Conservation (phyloP, 208 protist genomes). For the Trypanosoma congolense region DNA sequence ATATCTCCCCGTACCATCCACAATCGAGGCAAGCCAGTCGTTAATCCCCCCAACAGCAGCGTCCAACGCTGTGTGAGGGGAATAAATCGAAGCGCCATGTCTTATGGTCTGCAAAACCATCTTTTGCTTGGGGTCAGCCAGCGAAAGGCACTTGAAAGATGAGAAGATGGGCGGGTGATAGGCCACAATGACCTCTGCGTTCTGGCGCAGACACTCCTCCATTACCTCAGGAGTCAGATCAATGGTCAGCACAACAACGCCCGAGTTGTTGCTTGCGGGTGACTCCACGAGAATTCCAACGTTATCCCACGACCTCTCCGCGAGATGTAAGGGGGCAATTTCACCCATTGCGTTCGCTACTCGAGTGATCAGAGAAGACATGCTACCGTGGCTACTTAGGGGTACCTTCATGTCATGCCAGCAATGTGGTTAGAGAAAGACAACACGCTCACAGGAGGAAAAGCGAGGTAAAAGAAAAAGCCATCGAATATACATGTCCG, state of each 20-base stretch:
- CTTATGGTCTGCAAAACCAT: constrained; percentile 61
- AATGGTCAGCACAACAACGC: constrained; percentile 81
- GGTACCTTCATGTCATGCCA: too few relatives aligned
- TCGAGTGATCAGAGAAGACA: constrained; percentile 34
- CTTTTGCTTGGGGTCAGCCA: constrained; percentile 61
- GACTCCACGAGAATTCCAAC: constrained; percentile 91
- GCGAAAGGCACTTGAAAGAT: constrained; percentile 74
- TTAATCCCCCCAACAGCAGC: constrained; percentile 80
- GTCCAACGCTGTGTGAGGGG: constrained; percentile 91
- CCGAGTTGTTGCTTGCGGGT: constrained; percentile 36
- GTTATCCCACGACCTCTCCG: constrained; percentile 91
- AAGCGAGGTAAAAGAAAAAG: too few relatives aligned
- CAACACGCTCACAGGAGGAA: too few relatives aligned
- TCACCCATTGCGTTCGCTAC: constrained; percentile 66
- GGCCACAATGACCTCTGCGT: constrained; percentile 75
- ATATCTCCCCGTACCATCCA: constrained; percentile 19
- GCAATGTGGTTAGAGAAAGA: too few relatives aligned
- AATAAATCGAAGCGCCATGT: constrained; percentile 86
- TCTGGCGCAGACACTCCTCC: constrained; percentile 70
- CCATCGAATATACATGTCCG: too few relatives aligned
- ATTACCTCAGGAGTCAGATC: constrained; percentile 89
- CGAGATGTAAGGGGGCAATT: constrained; percentile 82
- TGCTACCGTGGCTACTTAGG: too few relatives aligned
- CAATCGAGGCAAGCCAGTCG: constrained; percentile 85
- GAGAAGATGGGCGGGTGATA: constrained; percentile 91